These are phyloP conservation scores for Bolboschoenoplectus hybrid DNA, from an alignment of 202 grass and related monocot genomes.

Conservation along the genomic window DNA sequence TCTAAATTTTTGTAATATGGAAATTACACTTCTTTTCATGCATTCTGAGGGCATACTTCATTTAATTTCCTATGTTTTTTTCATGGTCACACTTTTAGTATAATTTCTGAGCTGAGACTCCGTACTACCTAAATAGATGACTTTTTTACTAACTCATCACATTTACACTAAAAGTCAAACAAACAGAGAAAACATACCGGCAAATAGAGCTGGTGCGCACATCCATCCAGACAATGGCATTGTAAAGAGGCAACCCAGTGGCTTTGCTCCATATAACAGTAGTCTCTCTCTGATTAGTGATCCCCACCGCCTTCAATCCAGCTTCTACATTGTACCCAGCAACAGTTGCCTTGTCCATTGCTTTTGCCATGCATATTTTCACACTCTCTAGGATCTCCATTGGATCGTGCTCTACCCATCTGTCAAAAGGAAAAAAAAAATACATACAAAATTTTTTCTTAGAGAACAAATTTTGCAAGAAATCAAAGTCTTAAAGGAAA, in stretches of 20 bases:
- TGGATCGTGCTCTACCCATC: slow-evolving; percentile 99
- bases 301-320: slow-evolving; percentile 69
- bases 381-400: slow-evolving; percentile 86
- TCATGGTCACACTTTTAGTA: neutral
- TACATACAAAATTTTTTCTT: neutral
- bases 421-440: slow-evolving; percentile 23
- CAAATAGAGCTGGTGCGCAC: slow-evolving; percentile 84
- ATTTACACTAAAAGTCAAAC: neutral
- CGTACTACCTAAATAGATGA: neutral
- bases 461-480: neutral
- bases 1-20: neutral
- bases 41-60: neutral
- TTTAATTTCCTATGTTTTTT: neutral
- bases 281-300: slow-evolving; percentile 96
- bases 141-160: slow-evolving; percentile 8
- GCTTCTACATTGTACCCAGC: slow-evolving; percentile 51
- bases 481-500: neutral
- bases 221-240: slow-evolving; percentile 99
- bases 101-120: neutral
- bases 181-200: slow-evolving; percentile 44
- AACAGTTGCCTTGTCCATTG: slow-evolving; percentile 61
- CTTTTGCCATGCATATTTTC: slow-evolving; percentile 61
- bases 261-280: slow-evolving; percentile 91
- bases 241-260: slow-evolving; percentile 79
- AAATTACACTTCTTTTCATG: neutral